phyloP scores from a whole-genome alignment of 306 rosid genomes.

The Ochetophila trinervis region DNA sequence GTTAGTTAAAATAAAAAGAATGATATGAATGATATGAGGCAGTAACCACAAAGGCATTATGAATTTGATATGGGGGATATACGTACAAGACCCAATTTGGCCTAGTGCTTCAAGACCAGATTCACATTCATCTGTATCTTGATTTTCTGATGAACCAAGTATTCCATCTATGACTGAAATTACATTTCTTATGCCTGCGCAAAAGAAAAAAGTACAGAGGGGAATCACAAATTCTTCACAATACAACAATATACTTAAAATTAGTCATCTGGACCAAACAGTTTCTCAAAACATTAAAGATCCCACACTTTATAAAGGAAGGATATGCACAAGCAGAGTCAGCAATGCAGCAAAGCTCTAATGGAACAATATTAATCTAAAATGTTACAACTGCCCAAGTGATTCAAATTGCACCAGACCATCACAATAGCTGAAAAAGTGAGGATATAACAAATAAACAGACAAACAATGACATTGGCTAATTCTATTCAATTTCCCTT shows the following conservation, averaged over 20 bases:
- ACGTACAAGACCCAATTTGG: slow-evolving; percentile 86
- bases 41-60: too few relatives aligned
- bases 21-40: too few relatives aligned
- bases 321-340: not conserved
- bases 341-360: not conserved
- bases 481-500: not conserved
- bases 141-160: slow-evolving; percentile 54
- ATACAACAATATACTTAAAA: too few relatives aligned
- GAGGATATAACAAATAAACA: not conserved
- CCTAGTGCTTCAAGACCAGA: slow-evolving; percentile 90
- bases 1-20: too few relatives aligned
- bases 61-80: slow-evolving; percentile 2
- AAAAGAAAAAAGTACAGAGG: slow-evolving; percentile 13
- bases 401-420: not conserved
- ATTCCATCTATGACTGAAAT: slow-evolving; percentile 63
- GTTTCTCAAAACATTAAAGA: slow-evolving; percentile 13
- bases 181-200: slow-evolving; percentile 55
- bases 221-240: not conserved
- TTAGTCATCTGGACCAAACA: not conserved
- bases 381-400: not conserved
- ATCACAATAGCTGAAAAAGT: not conserved
- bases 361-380: not conserved
- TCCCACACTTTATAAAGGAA: not conserved
- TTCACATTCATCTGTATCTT: slow-evolving; percentile 68
- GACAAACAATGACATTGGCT: not conserved